Percentiles rank a stretch among this genome's conserved stretches.
These are phyloP conservation scores for Aspergillus ustus DNA, from an alignment of 2,329 filamentous ascomycete species.

Conservation along the genomic window DNA sequence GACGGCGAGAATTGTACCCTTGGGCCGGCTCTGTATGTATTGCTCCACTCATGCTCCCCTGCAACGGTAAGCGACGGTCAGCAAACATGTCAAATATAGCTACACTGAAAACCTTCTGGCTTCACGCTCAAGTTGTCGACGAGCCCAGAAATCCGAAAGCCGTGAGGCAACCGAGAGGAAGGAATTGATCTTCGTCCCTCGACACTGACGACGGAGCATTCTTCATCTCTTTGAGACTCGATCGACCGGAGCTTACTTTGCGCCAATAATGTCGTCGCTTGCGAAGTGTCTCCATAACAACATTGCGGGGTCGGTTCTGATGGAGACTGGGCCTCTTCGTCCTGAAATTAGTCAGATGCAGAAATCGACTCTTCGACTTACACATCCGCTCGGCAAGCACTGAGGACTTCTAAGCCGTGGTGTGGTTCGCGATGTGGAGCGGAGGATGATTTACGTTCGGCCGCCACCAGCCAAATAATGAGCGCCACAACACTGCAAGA, in stretches of 20 bases:
- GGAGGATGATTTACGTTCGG: conserved; percentile 7
- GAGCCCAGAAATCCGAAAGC: not conserved
- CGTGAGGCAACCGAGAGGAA: not conserved
- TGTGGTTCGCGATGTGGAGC: not conserved
- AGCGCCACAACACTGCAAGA: not conserved
- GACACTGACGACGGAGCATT: not conserved
- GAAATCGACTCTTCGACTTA: not conserved
- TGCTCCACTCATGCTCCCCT: not conserved
- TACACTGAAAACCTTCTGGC: not conserved
- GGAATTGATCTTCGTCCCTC: not conserved
- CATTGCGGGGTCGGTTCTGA: not conserved
- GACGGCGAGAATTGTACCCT: not conserved
- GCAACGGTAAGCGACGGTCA: no score
- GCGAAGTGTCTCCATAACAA: not conserved
- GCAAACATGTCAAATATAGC: not conserved
- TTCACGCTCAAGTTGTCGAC: not conserved
- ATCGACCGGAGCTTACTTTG: not conserved
- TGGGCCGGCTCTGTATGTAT: not conserved
- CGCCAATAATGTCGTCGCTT: not conserved
- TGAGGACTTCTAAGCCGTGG: not conserved
- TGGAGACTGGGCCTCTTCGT: not conserved
- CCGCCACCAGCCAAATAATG: not conserved
- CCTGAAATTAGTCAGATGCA: not conserved
- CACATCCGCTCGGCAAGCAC: not conserved
- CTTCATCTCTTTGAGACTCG: not conserved